Base-by-base conservation (phyloP, 2,329 filamentous ascomycete species). In the Spiromastix sp. region DNA sequence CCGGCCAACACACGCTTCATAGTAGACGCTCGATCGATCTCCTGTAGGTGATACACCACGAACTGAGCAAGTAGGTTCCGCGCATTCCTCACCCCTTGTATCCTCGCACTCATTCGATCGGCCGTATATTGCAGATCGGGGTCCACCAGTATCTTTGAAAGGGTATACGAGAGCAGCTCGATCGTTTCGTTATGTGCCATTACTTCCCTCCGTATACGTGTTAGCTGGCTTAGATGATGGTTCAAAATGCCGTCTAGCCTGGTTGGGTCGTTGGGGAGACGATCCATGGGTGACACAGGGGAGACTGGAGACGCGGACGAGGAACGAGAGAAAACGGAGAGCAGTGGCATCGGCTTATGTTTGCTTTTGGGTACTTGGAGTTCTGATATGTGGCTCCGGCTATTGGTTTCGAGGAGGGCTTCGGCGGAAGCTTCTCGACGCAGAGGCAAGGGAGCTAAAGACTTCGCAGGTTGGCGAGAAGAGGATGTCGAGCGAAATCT, bases 211-310 rank as follows among this genome's bases (percentile, higher is more conserved):
- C 46, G 45, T 16, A 55, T 38, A 29, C 50, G 36, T 20, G 49
- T 45, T 13, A 52, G 42, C 34, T 56, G 51, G 27, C 43, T 36
- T 9, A 52, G 41, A 32, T 51, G 49, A 33, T 49, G 47, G 36
- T 53, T 53, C 26, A 50, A 29, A 13, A 46, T 37, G 12, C 42
- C 47, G 21, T 52, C 48, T 10, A 52, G 43, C 16, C 38, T 43
- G 15, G 26, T 21, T 12, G 34, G 27, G 22, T 48, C 44, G 4
- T 42, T n/a, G 5, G 48, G 47, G 2, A 50, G 37, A 10, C 18
- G 2, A 22, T 47, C 45, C 12, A 31, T 17, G 5, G 30, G 19
- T 5, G 26, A 21, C 3, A 32, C 31, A 16, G 20, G 22, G n/a
- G n/a, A 8, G 6, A 25, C n/a, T 11, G 38, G 18, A 15, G 35